These are phyloP conservation scores for Clavispora phyllophila DNA, from an alignment of 805 yeast species.

Conservation along the genomic window DNA sequence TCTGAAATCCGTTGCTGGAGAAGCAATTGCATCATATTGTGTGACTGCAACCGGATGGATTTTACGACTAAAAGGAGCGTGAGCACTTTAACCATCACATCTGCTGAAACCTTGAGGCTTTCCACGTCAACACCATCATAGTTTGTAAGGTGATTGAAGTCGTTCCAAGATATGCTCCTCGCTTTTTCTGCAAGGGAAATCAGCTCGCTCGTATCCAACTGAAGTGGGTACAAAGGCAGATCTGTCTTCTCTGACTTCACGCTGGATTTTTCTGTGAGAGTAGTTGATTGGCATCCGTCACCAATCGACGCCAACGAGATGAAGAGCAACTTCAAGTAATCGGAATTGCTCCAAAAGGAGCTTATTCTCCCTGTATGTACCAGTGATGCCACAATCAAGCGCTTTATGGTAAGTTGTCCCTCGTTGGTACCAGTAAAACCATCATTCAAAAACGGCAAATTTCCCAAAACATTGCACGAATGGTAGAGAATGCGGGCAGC, in stretches of 20 bases:
- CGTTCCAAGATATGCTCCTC: constrained; percentile 22
- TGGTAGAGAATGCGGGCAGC: constrained; percentile 28
- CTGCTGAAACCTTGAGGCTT: constrained; percentile 33
- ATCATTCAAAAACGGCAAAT: constrained; percentile 45
- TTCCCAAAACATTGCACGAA: constrained; percentile 39
- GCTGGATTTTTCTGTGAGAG: not conserved
- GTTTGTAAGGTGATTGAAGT: constrained; percentile 32
- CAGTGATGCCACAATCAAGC: constrained; percentile 21
- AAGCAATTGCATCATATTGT: constrained; percentile 26
- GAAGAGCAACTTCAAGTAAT: constrained; percentile 43
- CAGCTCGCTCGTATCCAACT: constrained; percentile 10
- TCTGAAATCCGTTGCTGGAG: constrained; percentile 17
- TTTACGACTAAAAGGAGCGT: constrained; percentile 45
- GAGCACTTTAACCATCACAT: constrained; percentile 38
- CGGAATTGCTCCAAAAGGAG: constrained; percentile 31
- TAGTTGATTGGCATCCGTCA: not conserved
- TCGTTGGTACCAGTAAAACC: constrained; percentile 23
- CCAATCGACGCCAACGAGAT: constrained; percentile 30
- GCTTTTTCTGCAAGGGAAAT: constrained; percentile 3
- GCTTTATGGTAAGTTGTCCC: constrained; percentile 36
- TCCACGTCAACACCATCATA: constrained; percentile 43
- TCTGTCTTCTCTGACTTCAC: constrained; percentile 14
- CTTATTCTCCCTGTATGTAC: constrained; percentile 41
- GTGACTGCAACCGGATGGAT: constrained; percentile 24
- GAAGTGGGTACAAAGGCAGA: constrained; percentile 6